Evolutionary conservation across 2,329 filamentous ascomycete genomes (phyloP).

Genomic region (Alternaria metachromatica): DNA sequence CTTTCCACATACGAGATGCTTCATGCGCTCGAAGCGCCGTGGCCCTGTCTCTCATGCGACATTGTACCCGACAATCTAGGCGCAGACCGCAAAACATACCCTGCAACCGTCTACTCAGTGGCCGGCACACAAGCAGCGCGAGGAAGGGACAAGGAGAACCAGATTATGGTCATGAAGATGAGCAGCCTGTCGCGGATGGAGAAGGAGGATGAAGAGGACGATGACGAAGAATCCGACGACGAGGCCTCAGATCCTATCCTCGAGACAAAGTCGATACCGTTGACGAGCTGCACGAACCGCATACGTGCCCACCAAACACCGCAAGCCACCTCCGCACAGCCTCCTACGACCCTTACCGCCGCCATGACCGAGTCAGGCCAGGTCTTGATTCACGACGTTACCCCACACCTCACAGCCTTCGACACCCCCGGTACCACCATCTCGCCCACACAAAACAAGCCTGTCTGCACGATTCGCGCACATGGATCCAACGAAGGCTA

Average conservation of each 20-base stretch:
- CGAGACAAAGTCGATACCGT: slow-evolving; percentile 87
- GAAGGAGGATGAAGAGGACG: slow-evolving; percentile 72
- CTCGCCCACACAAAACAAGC: slow-evolving; percentile 84
- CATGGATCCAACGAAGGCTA: slow-evolving; percentile 91
- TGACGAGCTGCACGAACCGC: slow-evolving; percentile 89
- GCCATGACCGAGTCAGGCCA: slow-evolving; percentile 90
- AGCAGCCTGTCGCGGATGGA: slow-evolving; percentile 91
- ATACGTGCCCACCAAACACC: slow-evolving; percentile 86
- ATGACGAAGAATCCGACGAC: slow-evolving; percentile 72
- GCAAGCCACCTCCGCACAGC: slow-evolving; percentile 70
- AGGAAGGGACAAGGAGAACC: slow-evolving; percentile 79
- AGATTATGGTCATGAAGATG: slow-evolving; percentile 95
- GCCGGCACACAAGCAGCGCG: slow-evolving; percentile 90
- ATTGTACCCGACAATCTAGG: slow-evolving; percentile 85
- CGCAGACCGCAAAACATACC: slow-evolving; percentile 89
- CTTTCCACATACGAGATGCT: slow-evolving; percentile 97
- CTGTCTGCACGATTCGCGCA: slow-evolving; percentile 82
- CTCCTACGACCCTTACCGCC: slow-evolving; percentile 84
- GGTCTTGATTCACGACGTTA: slow-evolving; percentile 93
- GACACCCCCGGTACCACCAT: slow-evolving; percentile 85
- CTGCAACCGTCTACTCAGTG: slow-evolving; percentile 93
- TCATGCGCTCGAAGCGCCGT: slow-evolving; percentile 89
- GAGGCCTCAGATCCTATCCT: slow-evolving; percentile 83
- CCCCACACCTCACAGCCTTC: slow-evolving; percentile 85
- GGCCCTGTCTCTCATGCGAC: slow-evolving; percentile 97